Percentiles rank a stretch among this genome's conserved stretches.
Conservation (phyloP, 2,329 filamentous ascomycete genomes). For the Clathrospora elynae region DNA sequence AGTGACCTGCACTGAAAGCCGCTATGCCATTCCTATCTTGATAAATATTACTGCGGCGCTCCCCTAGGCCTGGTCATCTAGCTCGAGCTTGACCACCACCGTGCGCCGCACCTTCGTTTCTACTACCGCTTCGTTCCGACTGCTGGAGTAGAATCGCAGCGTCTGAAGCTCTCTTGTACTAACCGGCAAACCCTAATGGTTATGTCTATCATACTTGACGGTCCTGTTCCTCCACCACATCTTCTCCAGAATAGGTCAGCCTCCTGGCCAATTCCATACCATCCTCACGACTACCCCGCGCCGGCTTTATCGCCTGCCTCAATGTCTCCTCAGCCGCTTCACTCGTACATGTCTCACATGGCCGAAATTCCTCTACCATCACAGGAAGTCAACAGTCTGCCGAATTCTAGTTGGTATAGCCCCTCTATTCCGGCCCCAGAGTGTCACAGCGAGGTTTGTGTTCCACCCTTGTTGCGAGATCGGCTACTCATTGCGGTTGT, state of each 20-base stretch:
- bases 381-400: conserved; percentile 30
- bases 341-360: conserved; percentile 37
- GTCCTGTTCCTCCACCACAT: conserved; percentile 44
- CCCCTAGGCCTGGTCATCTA: conserved; percentile 22
- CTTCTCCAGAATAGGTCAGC: conserved; percentile 34
- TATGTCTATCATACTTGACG: conserved; percentile 46
- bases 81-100: conserved; percentile 15
- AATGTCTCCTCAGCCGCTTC: conserved; percentile 43
- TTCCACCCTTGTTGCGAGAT: conserved; percentile 11
- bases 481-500: conserved; percentile 15
- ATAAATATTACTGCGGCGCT: conserved; percentile 33
- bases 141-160: conserved; percentile 21
- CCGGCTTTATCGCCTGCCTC: conserved; percentile 35
- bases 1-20: conserved; percentile 22
- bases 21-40: conserved; percentile 24
- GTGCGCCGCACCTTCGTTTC: conserved; percentile 10
- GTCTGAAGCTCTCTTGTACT: conserved; percentile 15
- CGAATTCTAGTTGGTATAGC: conserved; percentile 40
- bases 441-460: conserved; percentile 37
- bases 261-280: conserved; percentile 39
- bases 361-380: conserved; percentile 35
- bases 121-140: conserved; percentile 14
- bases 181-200: conserved; percentile 19
- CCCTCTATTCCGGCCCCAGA: conserved; percentile 39
- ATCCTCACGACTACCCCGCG: conserved; percentile 31